Evolutionary conservation across 2,329 filamentous ascomycete species (phyloP).

Genomic region (Colletotrichum plurivorum): DNA sequence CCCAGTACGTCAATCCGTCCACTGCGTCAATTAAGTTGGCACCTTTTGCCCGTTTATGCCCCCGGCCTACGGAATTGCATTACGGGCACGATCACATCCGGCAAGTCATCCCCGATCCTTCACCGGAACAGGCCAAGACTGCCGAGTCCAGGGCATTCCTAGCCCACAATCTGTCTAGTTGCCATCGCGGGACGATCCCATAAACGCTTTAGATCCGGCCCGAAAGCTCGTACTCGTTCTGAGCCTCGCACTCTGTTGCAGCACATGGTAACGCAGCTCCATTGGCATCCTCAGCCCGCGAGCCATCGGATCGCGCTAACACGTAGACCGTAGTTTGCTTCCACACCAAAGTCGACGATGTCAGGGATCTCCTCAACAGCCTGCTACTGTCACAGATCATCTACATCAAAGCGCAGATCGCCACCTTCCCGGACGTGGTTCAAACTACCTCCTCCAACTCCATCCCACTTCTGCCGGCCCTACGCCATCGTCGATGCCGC

Average conservation of each 20-base stretch:
- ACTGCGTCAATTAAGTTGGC: too few species aligned
- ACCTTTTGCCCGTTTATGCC: too few species aligned
- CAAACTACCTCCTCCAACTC: constrained; percentile 41
- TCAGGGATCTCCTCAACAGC: constrained; percentile 12
- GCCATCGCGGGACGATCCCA: constrained; percentile 65
- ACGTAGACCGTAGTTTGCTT: not conserved
- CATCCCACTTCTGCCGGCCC: constrained; percentile 38
- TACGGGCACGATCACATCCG: too few species aligned
- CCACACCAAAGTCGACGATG: not conserved
- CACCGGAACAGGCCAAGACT: not conserved
- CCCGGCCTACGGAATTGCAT: too few species aligned
- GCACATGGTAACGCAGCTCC: constrained; percentile 59
- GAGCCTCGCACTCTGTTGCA: constrained; percentile 74
- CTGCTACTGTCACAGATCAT: constrained; percentile 38
- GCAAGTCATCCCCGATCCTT: too few species aligned
- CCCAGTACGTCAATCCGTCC: too few species aligned
- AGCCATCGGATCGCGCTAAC: too few species aligned
- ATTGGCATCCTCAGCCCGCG: not conserved
- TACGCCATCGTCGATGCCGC: constrained; percentile 18
- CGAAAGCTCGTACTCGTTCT: constrained; percentile 75
- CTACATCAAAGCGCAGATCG: constrained; percentile 39
- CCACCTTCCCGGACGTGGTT: constrained; percentile 23
- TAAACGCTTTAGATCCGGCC: constrained; percentile 74
- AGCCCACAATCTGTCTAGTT: constrained; percentile 70
- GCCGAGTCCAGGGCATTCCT: constrained; percentile 57